phyloP scores from a whole-genome alignment of 345 rosid genomes.

The Sonneratia caseolaris region DNA sequence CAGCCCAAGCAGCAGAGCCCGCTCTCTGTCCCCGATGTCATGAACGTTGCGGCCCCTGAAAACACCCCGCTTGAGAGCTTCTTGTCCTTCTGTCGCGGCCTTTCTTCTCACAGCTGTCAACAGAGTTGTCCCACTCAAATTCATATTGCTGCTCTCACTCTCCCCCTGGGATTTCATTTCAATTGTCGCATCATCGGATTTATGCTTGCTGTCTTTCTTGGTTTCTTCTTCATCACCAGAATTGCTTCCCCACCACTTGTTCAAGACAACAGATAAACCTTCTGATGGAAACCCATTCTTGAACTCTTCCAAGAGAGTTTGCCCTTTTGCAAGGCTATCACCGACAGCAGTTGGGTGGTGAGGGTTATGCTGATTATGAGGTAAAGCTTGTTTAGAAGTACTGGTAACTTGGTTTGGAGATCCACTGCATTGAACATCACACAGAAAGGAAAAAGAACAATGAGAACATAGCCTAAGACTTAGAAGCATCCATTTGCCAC shows the following conservation, averaged over 20 bases:
- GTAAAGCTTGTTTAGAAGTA: slow-evolving; percentile 19
- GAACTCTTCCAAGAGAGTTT: slow-evolving; percentile 44
- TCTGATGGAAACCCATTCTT: slow-evolving; percentile 58
- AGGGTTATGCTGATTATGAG: slow-evolving; percentile 14
- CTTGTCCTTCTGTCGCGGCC: slow-evolving; percentile 37
- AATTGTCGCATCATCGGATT: slow-evolving; percentile 10
- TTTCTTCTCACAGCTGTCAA: slow-evolving; percentile 38
- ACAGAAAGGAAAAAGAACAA: neutral
- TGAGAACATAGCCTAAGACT: neutral
- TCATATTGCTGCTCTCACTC: slow-evolving; percentile 10
- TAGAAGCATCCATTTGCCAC: neutral
- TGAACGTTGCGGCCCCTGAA: slow-evolving; percentile 22
- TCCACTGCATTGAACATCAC: slow-evolving; percentile 16
- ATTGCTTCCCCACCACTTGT: slow-evolving; percentile 66
- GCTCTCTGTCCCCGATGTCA: slow-evolving; percentile 32
- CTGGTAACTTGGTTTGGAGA: slow-evolving; percentile 19
- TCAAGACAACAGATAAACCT: slow-evolving; percentile 38
- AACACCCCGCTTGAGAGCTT: slow-evolving; percentile 37
- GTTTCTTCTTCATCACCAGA: slow-evolving; percentile 21
- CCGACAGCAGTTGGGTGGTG: slow-evolving; percentile 14
- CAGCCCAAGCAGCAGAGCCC: slow-evolving; percentile 30
- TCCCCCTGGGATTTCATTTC: slow-evolving; percentile 19
- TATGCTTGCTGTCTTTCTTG: slow-evolving; percentile 17
- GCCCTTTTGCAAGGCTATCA: slow-evolving; percentile 24
- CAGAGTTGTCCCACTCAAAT: slow-evolving; percentile 19